These are phyloP conservation scores for Polychaeton citri DNA, from an alignment of 2,329 filamentous ascomycete species.

Conservation along the genomic window DNA sequence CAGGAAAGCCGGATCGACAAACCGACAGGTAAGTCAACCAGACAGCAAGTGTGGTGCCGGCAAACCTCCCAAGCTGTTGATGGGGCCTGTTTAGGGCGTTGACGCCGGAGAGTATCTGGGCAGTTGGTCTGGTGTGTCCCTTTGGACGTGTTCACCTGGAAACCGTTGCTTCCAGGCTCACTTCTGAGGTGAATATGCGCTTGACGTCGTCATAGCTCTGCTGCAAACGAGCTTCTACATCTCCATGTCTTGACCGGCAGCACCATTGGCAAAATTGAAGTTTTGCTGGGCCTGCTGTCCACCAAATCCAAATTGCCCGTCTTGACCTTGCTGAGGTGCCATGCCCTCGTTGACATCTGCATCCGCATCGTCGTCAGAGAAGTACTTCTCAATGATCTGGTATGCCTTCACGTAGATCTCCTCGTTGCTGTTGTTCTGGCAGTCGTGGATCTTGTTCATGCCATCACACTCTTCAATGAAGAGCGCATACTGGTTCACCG, in stretches of 20 bases:
- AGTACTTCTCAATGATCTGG: constrained; percentile 99
- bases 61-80: too few species aligned
- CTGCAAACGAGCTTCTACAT: not conserved
- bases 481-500: constrained; percentile 90
- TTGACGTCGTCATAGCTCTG: too few species aligned
- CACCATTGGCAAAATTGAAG: constrained; percentile 85
- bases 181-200: too few species aligned
- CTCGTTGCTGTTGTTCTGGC: constrained; percentile 99
- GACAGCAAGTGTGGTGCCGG: too few species aligned
- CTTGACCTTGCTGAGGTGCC: constrained; percentile 56
- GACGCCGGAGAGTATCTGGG: too few species aligned
- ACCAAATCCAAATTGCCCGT: constrained; percentile 69
- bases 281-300: constrained; percentile 58
- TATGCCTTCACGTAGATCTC: constrained; percentile 99
- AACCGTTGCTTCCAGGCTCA: too few species aligned
- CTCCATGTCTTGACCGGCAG: constrained; percentile 56
- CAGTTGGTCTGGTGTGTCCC: too few species aligned
- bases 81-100: too few species aligned
- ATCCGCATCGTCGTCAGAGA: constrained; percentile 90
- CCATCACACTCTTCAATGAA: constrained; percentile 98
- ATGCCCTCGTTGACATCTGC: constrained; percentile 65
- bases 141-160: too few species aligned
- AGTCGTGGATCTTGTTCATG: constrained; percentile 99
- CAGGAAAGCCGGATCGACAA: too few species aligned
- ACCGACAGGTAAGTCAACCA: too few species aligned